phyloP scores from a whole-genome alignment of 129 eudicot genomes.

The Cynara cardunculus region DNA sequence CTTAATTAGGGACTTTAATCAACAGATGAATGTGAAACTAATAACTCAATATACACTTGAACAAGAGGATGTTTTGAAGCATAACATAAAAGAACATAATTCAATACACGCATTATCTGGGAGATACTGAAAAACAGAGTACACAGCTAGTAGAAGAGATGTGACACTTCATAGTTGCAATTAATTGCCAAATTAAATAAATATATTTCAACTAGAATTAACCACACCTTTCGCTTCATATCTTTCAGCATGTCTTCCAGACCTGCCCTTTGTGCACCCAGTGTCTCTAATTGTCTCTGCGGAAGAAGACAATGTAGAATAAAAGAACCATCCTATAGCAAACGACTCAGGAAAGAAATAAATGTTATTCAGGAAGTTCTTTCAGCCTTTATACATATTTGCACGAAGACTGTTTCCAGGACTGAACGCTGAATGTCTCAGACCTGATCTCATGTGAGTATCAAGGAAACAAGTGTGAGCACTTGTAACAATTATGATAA shows the following conservation, averaged over 20 bases:
- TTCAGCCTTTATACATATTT: background rate
- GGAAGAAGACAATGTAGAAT: conserved; percentile 6
- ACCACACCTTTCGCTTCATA: conserved; percentile 89
- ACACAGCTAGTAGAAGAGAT: background rate
- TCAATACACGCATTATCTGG: background rate
- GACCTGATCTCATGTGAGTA: no score
- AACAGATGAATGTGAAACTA: background rate
- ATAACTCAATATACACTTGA: background rate
- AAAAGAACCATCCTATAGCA: background rate
- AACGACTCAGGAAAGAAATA: background rate
- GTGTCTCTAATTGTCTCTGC: conserved; percentile 92
- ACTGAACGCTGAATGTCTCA: no score
- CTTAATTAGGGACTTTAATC: background rate
- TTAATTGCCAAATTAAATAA: background rate
- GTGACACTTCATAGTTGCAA: background rate
- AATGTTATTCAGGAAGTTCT: background rate
- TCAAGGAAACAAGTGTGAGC: background rate
- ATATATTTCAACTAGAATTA: background rate
- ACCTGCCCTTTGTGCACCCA: conserved; percentile 95
- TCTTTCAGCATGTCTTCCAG: conserved; percentile 99
- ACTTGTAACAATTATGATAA: background rate
- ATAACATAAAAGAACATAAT: background rate
- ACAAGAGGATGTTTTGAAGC: background rate
- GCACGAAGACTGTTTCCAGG: background rate
- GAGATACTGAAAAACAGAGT: background rate